phyloP scores from a whole-genome alignment of 1,284 basidiomycete genomes.

The Cryptococcus sp. region DNA sequence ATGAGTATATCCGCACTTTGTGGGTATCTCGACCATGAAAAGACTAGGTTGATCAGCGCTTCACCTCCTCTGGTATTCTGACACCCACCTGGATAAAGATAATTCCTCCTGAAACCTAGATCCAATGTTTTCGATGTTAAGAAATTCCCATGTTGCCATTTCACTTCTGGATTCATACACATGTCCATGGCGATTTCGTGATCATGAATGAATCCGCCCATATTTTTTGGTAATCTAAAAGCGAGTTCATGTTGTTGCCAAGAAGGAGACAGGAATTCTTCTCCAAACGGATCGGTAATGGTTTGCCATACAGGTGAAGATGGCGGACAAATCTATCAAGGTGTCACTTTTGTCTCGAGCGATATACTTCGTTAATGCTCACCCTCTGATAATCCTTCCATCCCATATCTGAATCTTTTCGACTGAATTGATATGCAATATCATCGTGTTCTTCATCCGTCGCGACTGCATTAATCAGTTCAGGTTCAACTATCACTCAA shows the following conservation, averaged over 20 bases:
- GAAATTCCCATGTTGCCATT: constrained; percentile 4
- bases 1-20: neutral
- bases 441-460: constrained; percentile 1
- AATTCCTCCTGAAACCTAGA: neutral
- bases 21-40: constrained; percentile 4
- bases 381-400: neutral
- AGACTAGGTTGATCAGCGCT: neutral
- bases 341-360: neutral
- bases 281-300: neutral
- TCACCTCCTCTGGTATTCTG: neutral
- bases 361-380: neutral
- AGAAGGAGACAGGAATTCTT: neutral
- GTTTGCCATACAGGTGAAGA: neutral
- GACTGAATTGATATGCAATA: neutral
- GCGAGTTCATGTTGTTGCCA: neutral
- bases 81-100: constrained; percentile 2
- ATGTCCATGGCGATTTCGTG: neutral
- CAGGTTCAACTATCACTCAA: neutral
- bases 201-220: constrained; percentile 1
- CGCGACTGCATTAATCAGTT: neutral
- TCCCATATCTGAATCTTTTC: neutral
- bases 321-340: neutral
- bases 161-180: constrained; percentile 1
- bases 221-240: neutral
- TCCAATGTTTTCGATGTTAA: neutral